phyloP scores from a whole-genome alignment of 2,329 filamentous ascomycete species.

The Apiospora sp. region DNA sequence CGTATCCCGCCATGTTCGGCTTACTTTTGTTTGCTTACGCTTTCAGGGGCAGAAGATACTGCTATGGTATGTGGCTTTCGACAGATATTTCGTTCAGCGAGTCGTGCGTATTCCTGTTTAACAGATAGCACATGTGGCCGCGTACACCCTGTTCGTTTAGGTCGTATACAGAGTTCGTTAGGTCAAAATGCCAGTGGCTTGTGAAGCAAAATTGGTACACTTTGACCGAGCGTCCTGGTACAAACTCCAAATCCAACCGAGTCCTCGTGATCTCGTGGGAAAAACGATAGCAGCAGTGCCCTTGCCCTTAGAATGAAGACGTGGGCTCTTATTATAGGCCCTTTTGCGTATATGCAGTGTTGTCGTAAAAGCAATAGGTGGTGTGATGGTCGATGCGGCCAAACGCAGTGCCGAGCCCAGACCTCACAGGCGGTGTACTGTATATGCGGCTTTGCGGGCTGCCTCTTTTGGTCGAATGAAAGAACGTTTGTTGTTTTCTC shows the following conservation, averaged over 20 bases:
- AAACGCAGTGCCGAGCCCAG: slow-evolving; percentile 9
- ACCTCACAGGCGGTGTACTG: slow-evolving; percentile 2
- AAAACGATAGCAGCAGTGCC: not conserved
- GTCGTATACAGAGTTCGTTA: slow-evolving; percentile 11
- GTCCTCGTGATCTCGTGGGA: not conserved
- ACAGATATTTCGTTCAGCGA: not conserved
- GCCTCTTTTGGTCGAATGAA: not conserved
- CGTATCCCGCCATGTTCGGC: slow-evolving; percentile 20
- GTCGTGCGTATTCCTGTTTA: not conserved
- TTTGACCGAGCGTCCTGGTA: not conserved
- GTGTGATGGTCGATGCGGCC: slow-evolving; percentile 7
- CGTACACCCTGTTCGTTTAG: slow-evolving; percentile 9
- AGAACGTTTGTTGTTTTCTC: not conserved
- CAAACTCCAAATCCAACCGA: not conserved
- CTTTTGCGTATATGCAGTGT: not conserved
- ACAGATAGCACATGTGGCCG: not conserved
- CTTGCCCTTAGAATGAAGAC: not conserved
- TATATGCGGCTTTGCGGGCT: slow-evolving; percentile 19
- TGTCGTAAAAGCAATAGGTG: slow-evolving; percentile 16
- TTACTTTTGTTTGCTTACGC: not conserved
- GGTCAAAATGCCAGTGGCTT: not conserved
- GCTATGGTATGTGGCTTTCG: not conserved
- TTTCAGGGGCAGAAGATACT: not conserved
- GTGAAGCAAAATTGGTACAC: not conserved
- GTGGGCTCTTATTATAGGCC: not conserved